Evolutionary conservation across 106 monocot genomes (phyloP).

Genomic region (Cymbidium sinense): DNA sequence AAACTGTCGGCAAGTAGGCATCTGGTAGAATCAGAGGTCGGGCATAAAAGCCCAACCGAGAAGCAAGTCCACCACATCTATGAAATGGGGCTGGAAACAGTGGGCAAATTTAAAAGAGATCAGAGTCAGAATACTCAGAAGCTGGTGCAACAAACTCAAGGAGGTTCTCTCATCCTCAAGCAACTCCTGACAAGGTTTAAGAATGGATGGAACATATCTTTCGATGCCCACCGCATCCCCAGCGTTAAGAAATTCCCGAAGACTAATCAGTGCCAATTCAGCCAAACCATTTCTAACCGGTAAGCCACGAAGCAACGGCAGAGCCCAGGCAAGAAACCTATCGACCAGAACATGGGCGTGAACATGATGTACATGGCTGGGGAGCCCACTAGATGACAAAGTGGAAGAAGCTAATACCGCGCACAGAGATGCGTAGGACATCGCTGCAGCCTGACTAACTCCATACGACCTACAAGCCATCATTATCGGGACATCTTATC

Average conservation of each 20-base stretch:
- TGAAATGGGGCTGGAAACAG: slow-evolving; percentile 80
- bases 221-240: slow-evolving; percentile 39
- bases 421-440: slow-evolving; percentile 65
- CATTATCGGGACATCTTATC: not conserved
- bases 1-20: slow-evolving; percentile 60
- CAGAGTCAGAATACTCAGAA: slow-evolving; percentile 52
- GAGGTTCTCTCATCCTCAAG: slow-evolving; percentile 96
- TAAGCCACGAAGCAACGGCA: slow-evolving; percentile 52
- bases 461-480: slow-evolving; percentile 50
- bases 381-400: not conserved
- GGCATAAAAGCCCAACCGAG: slow-evolving; percentile 96
- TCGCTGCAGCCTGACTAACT: slow-evolving; percentile 62
- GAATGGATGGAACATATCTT: slow-evolving; percentile 48
- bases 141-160: slow-evolving; percentile 45
- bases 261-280: slow-evolving; percentile 56
- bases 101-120: slow-evolving; percentile 60
- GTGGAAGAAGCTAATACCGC: slow-evolving; percentile 40
- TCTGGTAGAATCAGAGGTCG: slow-evolving; percentile 61
- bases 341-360: slow-evolving; percentile 27
- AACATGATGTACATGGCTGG: slow-evolving; percentile 21
- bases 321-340: slow-evolving; percentile 63
- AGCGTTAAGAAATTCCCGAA: slow-evolving; percentile 51
- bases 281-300: slow-evolving; percentile 18
- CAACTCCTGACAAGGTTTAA: slow-evolving; percentile 72
- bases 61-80: slow-evolving; percentile 83